Evolutionary conservation across 352 stramenopile species (phyloP), one percentile per base, ranked within the genome.

Genomic region (Pythium guiyangense): DNA sequence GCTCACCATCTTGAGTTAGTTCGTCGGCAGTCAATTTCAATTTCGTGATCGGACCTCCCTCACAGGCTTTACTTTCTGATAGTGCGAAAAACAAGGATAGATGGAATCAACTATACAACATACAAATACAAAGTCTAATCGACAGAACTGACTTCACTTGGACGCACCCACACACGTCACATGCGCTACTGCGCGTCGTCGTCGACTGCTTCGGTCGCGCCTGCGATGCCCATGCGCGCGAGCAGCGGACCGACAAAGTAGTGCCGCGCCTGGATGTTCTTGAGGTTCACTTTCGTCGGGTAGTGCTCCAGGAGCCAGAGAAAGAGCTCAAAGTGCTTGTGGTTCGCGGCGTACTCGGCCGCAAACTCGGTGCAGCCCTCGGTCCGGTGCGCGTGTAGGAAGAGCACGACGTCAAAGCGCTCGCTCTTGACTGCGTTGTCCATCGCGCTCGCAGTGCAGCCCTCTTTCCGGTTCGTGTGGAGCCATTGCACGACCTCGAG

Each of bases 401-500:
- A 57, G 25, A 48, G 39, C 51, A 57, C 51, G 51, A 57, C 45
- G 22, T 49, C 25, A 25, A 57, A 57, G 39, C 39, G 39, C 25
- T 57, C 51, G 39, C 39, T 48, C 10, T 57, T 57, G 51, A 57
- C 51, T 15, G 51, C 51, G 39, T 49, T 57, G 51, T 57, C 51
- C 9, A 57, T 57, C 9, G 51, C 51, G 25, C 51, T 57, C 22
- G 51, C 51, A 9, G 59, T 57, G 54, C 53, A 63, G 25, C 55
- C 59, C 31, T 65, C 59, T n/a, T 45, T 49, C 15, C 59, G 53
- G n/a, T 67, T 53, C 4, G 34, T 20, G 42, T 66, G 49, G 12
- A 67, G 49, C 61, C 55, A 67, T 34, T 60, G 47, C 6, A 66
- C 31, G 3, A 64, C 52, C 9, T 44, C 52, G 6, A 58, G 31